Percentiles rank a stretch among this genome's conserved stretches.
These are phyloP conservation scores for Solanum arcanum DNA, from an alignment of 257 asterid genomes.

Conservation along the genomic window DNA sequence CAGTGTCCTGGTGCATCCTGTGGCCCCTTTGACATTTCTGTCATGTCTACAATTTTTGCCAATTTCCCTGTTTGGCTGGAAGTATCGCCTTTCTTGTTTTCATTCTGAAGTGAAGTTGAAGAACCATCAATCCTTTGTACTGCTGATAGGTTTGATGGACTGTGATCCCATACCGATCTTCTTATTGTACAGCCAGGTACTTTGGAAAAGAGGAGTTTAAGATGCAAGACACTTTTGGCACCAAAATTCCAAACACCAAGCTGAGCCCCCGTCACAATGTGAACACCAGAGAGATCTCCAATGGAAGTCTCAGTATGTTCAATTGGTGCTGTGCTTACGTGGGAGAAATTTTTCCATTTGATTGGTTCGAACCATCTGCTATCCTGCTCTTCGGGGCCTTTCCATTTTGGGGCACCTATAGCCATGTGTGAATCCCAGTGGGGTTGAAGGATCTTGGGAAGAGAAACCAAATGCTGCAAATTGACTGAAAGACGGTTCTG, in stretches of 20 bases:
- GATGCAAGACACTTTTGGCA: slow-evolving; percentile 71
- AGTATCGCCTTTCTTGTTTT: slow-evolving; percentile 42
- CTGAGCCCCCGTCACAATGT: slow-evolving; percentile 94
- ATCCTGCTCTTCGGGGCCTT: slow-evolving; percentile 98
- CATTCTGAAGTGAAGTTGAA: slow-evolving; percentile 34
- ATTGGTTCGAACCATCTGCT: slow-evolving; percentile 99
- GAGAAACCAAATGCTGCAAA: slow-evolving; percentile 85
- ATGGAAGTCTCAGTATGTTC: slow-evolving; percentile 78
- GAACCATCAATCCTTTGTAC: slow-evolving; percentile 49
- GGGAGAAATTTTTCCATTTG: slow-evolving; percentile 95
- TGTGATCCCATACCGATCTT: slow-evolving; percentile 98
- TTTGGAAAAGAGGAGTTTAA: slow-evolving; percentile 85
- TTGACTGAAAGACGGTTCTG: slow-evolving; percentile 83
- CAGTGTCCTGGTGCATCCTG: slow-evolving; percentile 97
- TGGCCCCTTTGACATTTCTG: slow-evolving; percentile 98
- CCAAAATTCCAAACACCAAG: slow-evolving; percentile 98
- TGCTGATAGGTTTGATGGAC: slow-evolving; percentile 50
- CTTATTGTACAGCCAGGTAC: slow-evolving; percentile 97
- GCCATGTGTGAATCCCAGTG: slow-evolving; percentile 97
- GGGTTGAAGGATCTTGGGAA: slow-evolving; percentile 93
- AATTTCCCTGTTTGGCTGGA: slow-evolving; percentile 56
- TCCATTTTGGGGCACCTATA: slow-evolving; percentile 96
- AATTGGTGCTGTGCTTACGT: slow-evolving; percentile 94
- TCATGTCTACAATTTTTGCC: slow-evolving; percentile 77
- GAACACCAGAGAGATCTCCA: slow-evolving; percentile 94